These are phyloP conservation scores for Plantago ovata DNA, from an alignment of 257 asterid genomes.

Conservation along the genomic window DNA sequence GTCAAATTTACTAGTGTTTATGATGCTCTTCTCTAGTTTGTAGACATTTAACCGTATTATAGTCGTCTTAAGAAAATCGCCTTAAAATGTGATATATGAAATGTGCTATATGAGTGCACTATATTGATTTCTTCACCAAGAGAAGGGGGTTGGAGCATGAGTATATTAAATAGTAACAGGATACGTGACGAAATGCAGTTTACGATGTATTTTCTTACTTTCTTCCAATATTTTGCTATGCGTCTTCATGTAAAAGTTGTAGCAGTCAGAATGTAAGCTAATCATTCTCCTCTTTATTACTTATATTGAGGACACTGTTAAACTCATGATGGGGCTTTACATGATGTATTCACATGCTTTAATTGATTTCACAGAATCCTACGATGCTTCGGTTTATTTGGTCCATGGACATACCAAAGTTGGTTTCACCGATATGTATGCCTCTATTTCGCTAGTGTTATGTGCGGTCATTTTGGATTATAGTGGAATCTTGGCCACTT, in stretches of 20 bases:
- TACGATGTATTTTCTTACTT: too few species aligned
- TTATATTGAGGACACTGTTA: not conserved
- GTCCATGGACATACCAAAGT: not conserved
- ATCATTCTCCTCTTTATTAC: not conserved
- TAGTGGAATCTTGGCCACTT: not conserved
- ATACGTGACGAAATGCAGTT: too few species aligned
- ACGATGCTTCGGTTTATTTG: not conserved
- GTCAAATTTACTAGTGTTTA: not conserved
- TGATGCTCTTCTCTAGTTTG: not conserved
- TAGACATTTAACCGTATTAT: not conserved
- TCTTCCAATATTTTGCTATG: too few species aligned
- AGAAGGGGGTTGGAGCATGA: not conserved
- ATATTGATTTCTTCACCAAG: not conserved
- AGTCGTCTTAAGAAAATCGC: too few species aligned
- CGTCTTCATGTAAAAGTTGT: too few species aligned
- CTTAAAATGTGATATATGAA: too few species aligned
- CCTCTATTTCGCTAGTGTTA: constrained; percentile 1
- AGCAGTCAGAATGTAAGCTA: too few species aligned
- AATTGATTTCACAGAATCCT: not conserved
- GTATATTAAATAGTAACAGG: not conserved
- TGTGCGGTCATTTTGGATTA: not conserved
- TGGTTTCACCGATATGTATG: not conserved
- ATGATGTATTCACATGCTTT: constrained; percentile 3
- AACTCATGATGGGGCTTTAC: constrained; percentile 1
- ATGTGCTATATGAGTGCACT: not conserved